Evolutionary conservation across 257 asterid species (phyloP).

Genomic region (Solanum dulcamara): DNA sequence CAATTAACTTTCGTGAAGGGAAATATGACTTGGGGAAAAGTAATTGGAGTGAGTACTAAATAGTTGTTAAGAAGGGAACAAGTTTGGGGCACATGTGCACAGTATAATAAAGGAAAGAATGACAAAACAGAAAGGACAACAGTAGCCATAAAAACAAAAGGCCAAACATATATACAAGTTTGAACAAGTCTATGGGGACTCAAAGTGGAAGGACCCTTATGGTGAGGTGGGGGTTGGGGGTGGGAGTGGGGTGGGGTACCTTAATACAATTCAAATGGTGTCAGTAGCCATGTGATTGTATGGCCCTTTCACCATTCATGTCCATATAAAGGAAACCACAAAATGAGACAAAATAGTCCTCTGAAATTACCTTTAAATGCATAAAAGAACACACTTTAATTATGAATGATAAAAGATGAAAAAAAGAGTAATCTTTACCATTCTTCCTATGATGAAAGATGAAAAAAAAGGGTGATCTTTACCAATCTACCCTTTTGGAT

Average conservation of each 20-base stretch:
- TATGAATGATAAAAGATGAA: neutral
- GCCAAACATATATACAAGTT: conserved; percentile 17
- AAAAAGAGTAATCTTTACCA: neutral
- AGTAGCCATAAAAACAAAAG: conserved; percentile 21
- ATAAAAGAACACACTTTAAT: conserved; percentile 14
- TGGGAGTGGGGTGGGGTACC: conserved; percentile 6
- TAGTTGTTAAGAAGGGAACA: neutral
- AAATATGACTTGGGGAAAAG: too few relatives aligned
- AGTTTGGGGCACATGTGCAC: neutral
- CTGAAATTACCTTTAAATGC: conserved; percentile 25
- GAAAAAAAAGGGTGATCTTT: neutral
- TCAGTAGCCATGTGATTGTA: conserved; percentile 26
- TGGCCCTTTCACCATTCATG: conserved; percentile 20
- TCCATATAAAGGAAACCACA: conserved; percentile 34
- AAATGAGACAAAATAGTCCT: conserved; percentile 28
- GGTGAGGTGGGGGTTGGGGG: neutral
- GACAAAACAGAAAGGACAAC: conserved; percentile 10
- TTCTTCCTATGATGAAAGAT: neutral
- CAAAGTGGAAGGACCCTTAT: conserved; percentile 16
- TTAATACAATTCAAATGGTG: conserved; percentile 17
- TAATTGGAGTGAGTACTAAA: neutral
- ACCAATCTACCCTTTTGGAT: neutral
- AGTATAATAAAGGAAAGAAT: neutral
- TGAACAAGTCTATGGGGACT: conserved; percentile 7
- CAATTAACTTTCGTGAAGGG: too few relatives aligned